Evolutionary conservation across 768 basidiomycete genomes (phyloP).

Genomic region (Fomitopsis pulvina): DNA sequence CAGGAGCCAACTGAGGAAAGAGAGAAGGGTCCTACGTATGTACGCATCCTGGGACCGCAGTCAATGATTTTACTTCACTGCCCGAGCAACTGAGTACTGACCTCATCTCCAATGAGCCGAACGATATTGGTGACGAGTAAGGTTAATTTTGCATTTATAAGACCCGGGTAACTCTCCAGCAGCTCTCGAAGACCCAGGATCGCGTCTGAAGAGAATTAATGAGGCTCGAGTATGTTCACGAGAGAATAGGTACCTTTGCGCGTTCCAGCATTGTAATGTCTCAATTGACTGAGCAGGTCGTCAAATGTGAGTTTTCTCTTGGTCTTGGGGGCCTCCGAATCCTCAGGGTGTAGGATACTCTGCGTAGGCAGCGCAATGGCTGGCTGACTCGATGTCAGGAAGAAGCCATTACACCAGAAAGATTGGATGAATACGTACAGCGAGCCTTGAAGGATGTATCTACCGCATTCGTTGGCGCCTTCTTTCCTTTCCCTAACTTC

Average conservation of each 20-base stretch:
- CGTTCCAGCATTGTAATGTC: slow-evolving; percentile 76
- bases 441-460: slow-evolving; percentile 96
- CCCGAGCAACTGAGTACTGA: slow-evolving; percentile 26
- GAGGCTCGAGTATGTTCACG: neutral
- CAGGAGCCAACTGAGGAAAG: slow-evolving; percentile 70
- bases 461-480: slow-evolving; percentile 72
- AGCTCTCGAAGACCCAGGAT: slow-evolving; percentile 68
- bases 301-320: slow-evolving; percentile 67
- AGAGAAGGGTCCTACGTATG: slow-evolving; percentile 68
- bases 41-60: slow-evolving; percentile 53
- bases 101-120: slow-evolving; percentile 81
- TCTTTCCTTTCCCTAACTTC: slow-evolving; percentile 94
- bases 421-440: slow-evolving; percentile 46
- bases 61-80: neutral
- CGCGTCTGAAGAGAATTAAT: slow-evolving; percentile 46
- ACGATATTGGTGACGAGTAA: slow-evolving; percentile 52
- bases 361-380: slow-evolving; percentile 89
- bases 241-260: slow-evolving; percentile 53
- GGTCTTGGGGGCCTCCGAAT: slow-evolving; percentile 58
- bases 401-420: neutral
- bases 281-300: slow-evolving; percentile 71
- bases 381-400: slow-evolving; percentile 24
- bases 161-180: slow-evolving; percentile 50
- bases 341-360: slow-evolving; percentile 57
- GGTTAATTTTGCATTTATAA: slow-evolving; percentile 47